Evolutionary conservation across 2,329 filamentous ascomycete genomes (phyloP), one percentile per base, ranked within the genome.

Genomic region (Penicillium sp.): DNA sequence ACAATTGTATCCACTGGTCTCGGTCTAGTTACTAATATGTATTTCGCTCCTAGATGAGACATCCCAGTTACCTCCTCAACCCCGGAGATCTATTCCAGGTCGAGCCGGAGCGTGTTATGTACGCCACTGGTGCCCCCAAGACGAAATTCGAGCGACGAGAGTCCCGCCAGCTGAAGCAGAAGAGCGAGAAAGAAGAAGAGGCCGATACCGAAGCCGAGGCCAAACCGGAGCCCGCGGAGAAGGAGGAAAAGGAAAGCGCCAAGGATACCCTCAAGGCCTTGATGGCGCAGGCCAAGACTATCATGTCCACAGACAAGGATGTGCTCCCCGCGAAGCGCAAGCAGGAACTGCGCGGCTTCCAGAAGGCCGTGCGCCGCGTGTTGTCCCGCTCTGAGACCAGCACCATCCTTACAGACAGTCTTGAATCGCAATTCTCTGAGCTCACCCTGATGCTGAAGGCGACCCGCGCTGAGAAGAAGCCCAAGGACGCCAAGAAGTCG

Each of bases 31-130:
- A 41, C 53, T 62, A 11, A 60, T 21, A 31, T 31, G 5, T 19
- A 9, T 21, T 46, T 37, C 22, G 35, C 46, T 39, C 41, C 14
- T 65, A 96, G 93, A 96, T 98, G 90, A 82, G 84, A 62, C 90
- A 95, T 71, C 93, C 95, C 9, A 90, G 91, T 54, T 99, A 99
- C 75, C 87, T 92, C 63, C 84, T 99, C 39, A 99, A 99, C 75
- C 96, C 95, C 3, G 95, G 95, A 65, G 95, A 99, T 74, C 91
- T 99, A 86, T 99, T 99, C 82, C 91, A 96, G 73, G 93, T 99
- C 67, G 90, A 97, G 21, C 83, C 90, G 35, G 91, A 96, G 39
- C 86, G 88, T 66, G 95, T 99, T 55, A 83, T 99, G 75, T 93
- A 84, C 68, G 93, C 91, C 33, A 96, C 93, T 1, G 95, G 95